Base-by-base conservation (phyloP, 148 eudicot genomes). In the Simmondsia chinensis region DNA sequence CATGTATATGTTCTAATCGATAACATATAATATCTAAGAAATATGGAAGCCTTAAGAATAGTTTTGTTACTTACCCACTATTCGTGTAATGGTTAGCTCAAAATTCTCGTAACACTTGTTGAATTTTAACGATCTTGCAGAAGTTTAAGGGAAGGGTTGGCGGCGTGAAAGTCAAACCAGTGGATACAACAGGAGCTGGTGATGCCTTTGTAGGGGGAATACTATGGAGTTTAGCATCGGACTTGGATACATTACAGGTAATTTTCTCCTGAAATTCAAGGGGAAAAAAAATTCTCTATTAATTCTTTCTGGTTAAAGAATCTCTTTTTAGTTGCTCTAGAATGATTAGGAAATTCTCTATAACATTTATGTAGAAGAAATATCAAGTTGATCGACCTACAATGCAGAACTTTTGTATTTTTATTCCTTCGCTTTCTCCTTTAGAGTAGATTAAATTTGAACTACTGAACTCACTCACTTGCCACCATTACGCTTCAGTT, bases 101-200 rank as follows among this genome's bases (percentile, higher is more conserved):
- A 7, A 17, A 19, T 9, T 6, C 12, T 11, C 18, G 2, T 23
- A 8, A 37, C 24, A n/a, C n/a, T n/a, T n/a, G n/a, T n/a, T n/a
- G n/a, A n/a, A 8, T 23, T 36, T 16, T 21, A 23, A 10, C 9
- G 18, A 13, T 16, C 34, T 23, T 57, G 66, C 82, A 88, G 97
- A 55, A 57, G 37, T 77, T 77, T 22, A 83, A 71, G 59, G 97
- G 97, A 8, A 70, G 62, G 66, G 87, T 88, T 46, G 34, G 47
- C 27, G 74, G 79, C 46, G 56, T 80, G 15, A 64, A 71, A 69
- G 91, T 75, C 13, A 73, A 77, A 41, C 28, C 94, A n/a, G 67
- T 88, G 39, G 94, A 88, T 63, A 80, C 94, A 39, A 88, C 89
- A 46, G 97, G 97, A 35, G 97, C 94, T 3, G 97, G 97, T 28